Evolutionary conservation across 2,329 filamentous ascomycete species (phyloP).

Genomic region (Madurella mycetomatis): DNA sequence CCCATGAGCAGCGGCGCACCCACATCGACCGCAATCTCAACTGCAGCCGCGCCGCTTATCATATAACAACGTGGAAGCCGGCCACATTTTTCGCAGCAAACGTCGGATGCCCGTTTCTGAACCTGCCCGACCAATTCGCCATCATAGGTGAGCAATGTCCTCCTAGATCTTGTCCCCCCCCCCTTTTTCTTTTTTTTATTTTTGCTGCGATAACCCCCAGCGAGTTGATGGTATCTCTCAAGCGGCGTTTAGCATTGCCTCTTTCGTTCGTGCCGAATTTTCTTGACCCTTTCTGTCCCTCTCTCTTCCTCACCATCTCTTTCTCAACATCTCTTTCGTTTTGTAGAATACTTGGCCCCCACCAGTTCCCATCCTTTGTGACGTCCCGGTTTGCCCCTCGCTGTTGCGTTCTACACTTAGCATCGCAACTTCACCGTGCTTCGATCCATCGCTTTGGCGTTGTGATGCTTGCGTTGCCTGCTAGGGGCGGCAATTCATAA

Average conservation of each 20-base stretch:
- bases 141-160: conserved; percentile 7
- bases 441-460: too few species aligned
- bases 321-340: too few species aligned
- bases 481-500: background rate
- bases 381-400: too few species aligned
- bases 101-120: background rate
- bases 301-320: too few species aligned
- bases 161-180: background rate
- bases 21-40: conserved; percentile 12
- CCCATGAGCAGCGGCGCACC: conserved; percentile 9
- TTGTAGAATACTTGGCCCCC: too few species aligned
- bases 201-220: background rate
- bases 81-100: conserved; percentile 8
- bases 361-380: too few species aligned
- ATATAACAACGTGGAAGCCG: conserved; percentile 12
- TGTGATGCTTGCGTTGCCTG: background rate
- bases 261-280: too few species aligned
- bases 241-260: too few species aligned
- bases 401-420: too few species aligned
- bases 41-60: conserved; percentile 3
- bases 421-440: too few species aligned
- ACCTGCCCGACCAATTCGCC: background rate
- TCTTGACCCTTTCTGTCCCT: too few species aligned
- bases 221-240: background rate
- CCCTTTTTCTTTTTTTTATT: background rate